A percentile compares a stretch with the other conserved stretches of the same genome.
phyloP scores from a whole-genome alignment of 768 basidiomycete species.

The Podaxis sp. region DNA sequence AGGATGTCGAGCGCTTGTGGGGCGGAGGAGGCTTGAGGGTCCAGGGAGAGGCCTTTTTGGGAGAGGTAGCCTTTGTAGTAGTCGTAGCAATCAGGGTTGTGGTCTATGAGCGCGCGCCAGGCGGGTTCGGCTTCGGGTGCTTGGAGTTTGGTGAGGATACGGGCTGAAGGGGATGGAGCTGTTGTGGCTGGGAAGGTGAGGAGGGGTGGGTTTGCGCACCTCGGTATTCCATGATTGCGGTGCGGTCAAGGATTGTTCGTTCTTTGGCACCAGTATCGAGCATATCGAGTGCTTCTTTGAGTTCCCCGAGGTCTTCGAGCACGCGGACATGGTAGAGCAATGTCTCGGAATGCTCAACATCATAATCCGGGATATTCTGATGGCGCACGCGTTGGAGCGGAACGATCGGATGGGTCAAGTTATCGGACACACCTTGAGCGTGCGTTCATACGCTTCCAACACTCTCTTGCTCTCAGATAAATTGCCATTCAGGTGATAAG shows the following conservation, averaged over 20 bases:
- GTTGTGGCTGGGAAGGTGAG: conserved; percentile 12
- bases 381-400: neutral
- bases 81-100: conserved; percentile 79
- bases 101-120: conserved; percentile 78
- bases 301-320: conserved; percentile 70
- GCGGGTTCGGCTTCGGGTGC: conserved; percentile 74
- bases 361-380: conserved; percentile 74
- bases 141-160: conserved; percentile 66
- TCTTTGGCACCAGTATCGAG: conserved; percentile 66
- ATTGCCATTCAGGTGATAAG: conserved; percentile 83
- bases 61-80: conserved; percentile 77
- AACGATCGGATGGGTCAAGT: neutral
- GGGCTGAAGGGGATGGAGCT: conserved; percentile 47
- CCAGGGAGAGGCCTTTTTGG: conserved; percentile 62
- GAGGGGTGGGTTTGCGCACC: conserved; percentile 36
- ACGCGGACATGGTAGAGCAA: conserved; percentile 74
- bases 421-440: conserved; percentile 57
- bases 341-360: conserved; percentile 82
- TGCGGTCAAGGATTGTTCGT: conserved; percentile 68
- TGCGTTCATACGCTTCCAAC: conserved; percentile 67
- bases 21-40: conserved; percentile 37
- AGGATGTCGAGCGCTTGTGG: conserved; percentile 56
- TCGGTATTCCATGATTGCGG: conserved; percentile 63
- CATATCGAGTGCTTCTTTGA: conserved; percentile 54
- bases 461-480: conserved; percentile 66